Percentiles rank a stretch among this genome's conserved stretches.
Evolutionary conservation across 306 rosid genomes (phyloP).

Genomic region (Dalbergia oliveri): DNA sequence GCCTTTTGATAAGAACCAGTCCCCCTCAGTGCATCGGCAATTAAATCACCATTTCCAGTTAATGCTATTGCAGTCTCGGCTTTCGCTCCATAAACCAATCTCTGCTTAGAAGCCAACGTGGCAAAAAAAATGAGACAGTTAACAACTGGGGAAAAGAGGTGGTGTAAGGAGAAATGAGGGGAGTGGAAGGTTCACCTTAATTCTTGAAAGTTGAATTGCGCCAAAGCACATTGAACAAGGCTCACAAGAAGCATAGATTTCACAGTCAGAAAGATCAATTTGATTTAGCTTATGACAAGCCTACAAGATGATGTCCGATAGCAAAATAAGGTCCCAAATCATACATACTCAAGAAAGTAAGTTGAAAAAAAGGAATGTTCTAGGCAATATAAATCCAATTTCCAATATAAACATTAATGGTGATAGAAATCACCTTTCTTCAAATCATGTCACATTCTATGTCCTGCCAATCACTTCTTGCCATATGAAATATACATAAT

Average conservation of each 20-base stretch:
- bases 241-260: constrained; percentile 94
- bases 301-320: constrained; percentile 46
- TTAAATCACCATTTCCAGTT: constrained; percentile 81
- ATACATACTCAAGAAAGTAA: constrained; percentile 23
- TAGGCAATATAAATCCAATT: neutral
- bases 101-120: constrained; percentile 55
- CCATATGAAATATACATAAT: too few relatives aligned
- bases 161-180: constrained; percentile 10
- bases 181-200: constrained; percentile 62
- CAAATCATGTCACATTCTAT: too few relatives aligned
- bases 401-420: neutral
- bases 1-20: constrained; percentile 78
- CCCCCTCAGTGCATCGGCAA: constrained; percentile 88
- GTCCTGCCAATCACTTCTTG: too few relatives aligned
- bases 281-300: constrained; percentile 85
- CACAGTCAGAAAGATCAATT: constrained; percentile 82
- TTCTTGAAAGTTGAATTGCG: constrained; percentile 87
- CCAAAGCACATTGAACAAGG: constrained; percentile 99
- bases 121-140: neutral
- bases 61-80: constrained; percentile 84
- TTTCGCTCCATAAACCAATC: constrained; percentile 90
- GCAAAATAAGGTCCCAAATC: constrained; percentile 29
- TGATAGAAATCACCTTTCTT: too few relatives aligned
- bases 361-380: neutral
- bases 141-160: neutral